These are phyloP conservation scores for Chlorella sp. DNA, from an alignment of 139 green algal genomes.

Conservation along the genomic window DNA sequence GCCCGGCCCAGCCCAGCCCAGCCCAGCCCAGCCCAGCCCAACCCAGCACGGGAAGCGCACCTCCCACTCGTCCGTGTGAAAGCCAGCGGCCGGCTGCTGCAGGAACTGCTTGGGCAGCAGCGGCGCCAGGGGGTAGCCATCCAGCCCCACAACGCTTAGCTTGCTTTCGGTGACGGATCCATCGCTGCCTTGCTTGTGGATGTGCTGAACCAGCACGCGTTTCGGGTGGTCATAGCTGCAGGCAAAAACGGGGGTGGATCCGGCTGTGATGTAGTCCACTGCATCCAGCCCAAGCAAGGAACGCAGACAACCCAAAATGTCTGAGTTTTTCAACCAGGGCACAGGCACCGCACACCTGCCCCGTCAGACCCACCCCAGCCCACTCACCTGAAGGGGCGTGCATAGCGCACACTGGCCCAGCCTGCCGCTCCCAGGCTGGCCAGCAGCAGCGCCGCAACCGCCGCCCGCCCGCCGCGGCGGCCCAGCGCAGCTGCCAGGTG, in stretches of 20 bases:
- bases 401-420: neutral
- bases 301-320: no score
- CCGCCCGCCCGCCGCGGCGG: neutral
- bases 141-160: constrained; percentile 18
- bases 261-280: no score
- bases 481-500: constrained; percentile 10
- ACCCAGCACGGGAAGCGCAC: neutral
- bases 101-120: constrained; percentile 2
- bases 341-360: no score
- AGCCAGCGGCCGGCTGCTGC: neutral
- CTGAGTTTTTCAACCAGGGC: no score
- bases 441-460: neutral
- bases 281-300: no score
- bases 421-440: neutral
- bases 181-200: constrained; percentile 26
- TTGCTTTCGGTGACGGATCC: neutral
- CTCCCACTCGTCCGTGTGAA: constrained; percentile 23
- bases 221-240: constrained; percentile 44
- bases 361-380: no score
- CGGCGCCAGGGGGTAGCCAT: constrained; percentile 22
- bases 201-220: constrained; percentile 51
- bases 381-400: no score
- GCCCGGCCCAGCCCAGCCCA: no score
- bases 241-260: no score
- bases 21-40: no score